These are phyloP conservation scores for Pouteria glomerata DNA, from an alignment of 148 eudicot species.

Conservation along the genomic window DNA sequence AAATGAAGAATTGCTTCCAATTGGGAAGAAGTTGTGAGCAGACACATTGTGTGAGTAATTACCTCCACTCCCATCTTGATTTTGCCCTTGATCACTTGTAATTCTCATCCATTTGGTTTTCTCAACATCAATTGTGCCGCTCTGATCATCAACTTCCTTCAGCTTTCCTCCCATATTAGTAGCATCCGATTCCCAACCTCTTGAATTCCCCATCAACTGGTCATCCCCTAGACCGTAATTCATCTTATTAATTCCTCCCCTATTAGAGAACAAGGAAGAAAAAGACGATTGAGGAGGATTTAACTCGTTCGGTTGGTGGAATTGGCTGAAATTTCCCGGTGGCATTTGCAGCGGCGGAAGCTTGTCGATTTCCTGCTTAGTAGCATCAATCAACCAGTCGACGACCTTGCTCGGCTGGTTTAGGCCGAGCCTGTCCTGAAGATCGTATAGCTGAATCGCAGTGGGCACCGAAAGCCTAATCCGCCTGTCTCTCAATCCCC, in stretches of 20 bases:
- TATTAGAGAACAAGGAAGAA: conserved; percentile 21
- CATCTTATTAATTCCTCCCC: conserved; percentile 23
- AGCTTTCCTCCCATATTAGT: conserved; percentile 22
- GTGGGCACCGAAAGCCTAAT: conserved; percentile 74
- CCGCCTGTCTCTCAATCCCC: conserved; percentile 67
- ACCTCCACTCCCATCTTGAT: no score
- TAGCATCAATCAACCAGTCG: conserved; percentile 70
- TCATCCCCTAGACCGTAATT: conserved; percentile 20
- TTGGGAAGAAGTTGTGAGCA: conserved; percentile 49
- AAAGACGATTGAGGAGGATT: conserved; percentile 27
- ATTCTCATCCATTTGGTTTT: no score
- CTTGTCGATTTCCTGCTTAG: conserved; percentile 65
- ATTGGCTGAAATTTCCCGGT: conserved; percentile 29
- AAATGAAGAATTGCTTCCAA: conserved; percentile 29
- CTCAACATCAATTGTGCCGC: no score
- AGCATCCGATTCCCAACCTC: neutral
- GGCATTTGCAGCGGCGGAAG: conserved; percentile 69
- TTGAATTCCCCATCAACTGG: conserved; percentile 10
- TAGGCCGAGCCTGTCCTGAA: conserved; percentile 68
- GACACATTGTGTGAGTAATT: conserved; percentile 26
- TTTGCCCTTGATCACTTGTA: no score
- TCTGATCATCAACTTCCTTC: conserved; percentile 22
- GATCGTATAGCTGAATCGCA: conserved; percentile 72
- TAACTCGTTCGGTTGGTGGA: conserved; percentile 28
- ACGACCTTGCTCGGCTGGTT: conserved; percentile 80